Evolutionary conservation across 2,329 filamentous ascomycete species (phyloP).

Genomic region (Elsinoe necatrix): DNA sequence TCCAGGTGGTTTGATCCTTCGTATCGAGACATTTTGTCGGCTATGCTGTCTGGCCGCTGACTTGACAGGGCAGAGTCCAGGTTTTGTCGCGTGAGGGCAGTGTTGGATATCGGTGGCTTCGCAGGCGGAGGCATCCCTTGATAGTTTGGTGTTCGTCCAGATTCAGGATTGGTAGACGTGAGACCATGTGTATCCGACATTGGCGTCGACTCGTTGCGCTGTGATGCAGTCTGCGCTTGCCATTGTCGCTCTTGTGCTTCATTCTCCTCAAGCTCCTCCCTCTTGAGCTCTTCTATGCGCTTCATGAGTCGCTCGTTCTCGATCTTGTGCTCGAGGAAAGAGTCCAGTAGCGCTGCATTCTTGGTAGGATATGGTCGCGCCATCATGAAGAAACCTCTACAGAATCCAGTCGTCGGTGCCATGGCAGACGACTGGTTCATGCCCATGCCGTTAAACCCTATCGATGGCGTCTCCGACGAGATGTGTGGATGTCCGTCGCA

Average conservation of each 20-base stretch:
- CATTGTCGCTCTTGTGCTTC: conserved; percentile 57
- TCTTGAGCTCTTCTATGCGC: conserved; percentile 74
- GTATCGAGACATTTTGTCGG: conserved; percentile 76
- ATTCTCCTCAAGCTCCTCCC: conserved; percentile 74
- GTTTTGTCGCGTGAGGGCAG: conserved; percentile 68
- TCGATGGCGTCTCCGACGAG: conserved; percentile 49
- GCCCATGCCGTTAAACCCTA: conserved; percentile 14
- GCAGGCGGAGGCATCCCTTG: conserved; percentile 59
- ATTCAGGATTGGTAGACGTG: background rate
- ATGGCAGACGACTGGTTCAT: conserved; percentile 41
- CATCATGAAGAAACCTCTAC: conserved; percentile 90
- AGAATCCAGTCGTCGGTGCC: conserved; percentile 50
- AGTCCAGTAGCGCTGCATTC: conserved; percentile 77
- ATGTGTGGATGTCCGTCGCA: conserved; percentile 89
- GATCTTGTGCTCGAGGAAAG: conserved; percentile 92
- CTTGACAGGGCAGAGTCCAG: conserved; percentile 62
- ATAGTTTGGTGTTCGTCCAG: conserved; percentile 30
- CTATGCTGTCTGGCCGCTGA: conserved; percentile 63
- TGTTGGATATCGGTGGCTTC: conserved; percentile 53
- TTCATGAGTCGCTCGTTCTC: conserved; percentile 83
- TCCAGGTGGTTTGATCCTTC: conserved; percentile 69
- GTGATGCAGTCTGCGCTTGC: conserved; percentile 32
- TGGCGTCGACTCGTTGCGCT: conserved; percentile 45
- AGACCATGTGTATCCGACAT: conserved; percentile 13
- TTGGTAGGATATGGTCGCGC: conserved; percentile 81